phyloP scores from a whole-genome alignment of 1,139 yeast genomes.

The Pichia sp. region DNA sequence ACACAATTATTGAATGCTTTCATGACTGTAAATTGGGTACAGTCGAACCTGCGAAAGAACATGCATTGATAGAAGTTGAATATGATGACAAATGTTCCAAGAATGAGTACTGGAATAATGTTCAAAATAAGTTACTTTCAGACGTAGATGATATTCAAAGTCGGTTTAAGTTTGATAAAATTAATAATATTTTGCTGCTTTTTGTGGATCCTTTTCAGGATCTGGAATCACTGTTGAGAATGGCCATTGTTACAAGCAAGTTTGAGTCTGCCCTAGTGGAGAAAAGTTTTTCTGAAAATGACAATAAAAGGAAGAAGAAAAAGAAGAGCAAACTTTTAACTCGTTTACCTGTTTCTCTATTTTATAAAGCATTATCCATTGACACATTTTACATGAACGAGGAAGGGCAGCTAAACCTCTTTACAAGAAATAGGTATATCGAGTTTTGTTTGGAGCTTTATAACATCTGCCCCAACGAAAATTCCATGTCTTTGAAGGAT shows the following conservation, averaged over 20 bases:
- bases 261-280: slow-evolving; percentile 37
- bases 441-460: slow-evolving; percentile 56
- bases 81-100: slow-evolving; percentile 25
- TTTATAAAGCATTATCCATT: slow-evolving; percentile 53
- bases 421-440: slow-evolving; percentile 43
- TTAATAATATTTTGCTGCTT: slow-evolving; percentile 39
- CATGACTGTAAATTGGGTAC: slow-evolving; percentile 43
- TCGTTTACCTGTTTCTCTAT: slow-evolving; percentile 27
- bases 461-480: slow-evolving; percentile 34
- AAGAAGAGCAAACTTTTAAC: slow-evolving; percentile 10
- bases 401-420: slow-evolving; percentile 36
- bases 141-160: slow-evolving; percentile 31
- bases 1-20: slow-evolving; percentile 37
- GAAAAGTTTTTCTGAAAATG: slow-evolving; percentile 20
- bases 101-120: slow-evolving; percentile 33
- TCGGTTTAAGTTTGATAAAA: slow-evolving; percentile 30
- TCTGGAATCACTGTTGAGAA: slow-evolving; percentile 40
- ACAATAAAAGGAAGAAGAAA: slow-evolving; percentile 21
- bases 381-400: slow-evolving; percentile 39
- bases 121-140: slow-evolving; percentile 24
- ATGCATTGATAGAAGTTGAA: slow-evolving; percentile 20
- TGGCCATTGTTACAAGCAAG: slow-evolving; percentile 41
- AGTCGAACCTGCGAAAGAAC: slow-evolving; percentile 18
- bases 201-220: slow-evolving; percentile 41
- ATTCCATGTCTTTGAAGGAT: slow-evolving; percentile 17